A percentile compares a stretch with the other conserved stretches of the same genome.
Evolutionary conservation across 768 basidiomycete species (phyloP).

Genomic region (Tricholoma sp.): DNA sequence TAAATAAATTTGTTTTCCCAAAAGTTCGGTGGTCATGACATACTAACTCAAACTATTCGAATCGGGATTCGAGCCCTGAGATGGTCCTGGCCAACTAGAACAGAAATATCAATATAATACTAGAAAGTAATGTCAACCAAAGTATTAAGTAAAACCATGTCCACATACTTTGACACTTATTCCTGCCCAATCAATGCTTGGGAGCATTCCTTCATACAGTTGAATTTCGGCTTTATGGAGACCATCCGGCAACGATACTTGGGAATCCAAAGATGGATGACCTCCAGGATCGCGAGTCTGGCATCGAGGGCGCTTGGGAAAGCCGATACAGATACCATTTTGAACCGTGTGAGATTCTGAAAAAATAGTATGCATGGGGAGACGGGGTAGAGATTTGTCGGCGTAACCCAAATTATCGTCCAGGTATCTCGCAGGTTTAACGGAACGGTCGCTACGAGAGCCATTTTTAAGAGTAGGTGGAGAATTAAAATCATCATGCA

Average conservation of each 20-base stretch:
- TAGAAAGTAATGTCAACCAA: slow-evolving; percentile 22
- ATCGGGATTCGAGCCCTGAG: slow-evolving; percentile 59
- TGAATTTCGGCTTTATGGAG: slow-evolving; percentile 56
- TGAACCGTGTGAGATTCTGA: slow-evolving; percentile 42
- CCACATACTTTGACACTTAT: slow-evolving; percentile 58
- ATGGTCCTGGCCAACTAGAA: slow-evolving; percentile 59
- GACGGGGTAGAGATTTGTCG: slow-evolving; percentile 39
- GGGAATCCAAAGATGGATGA: slow-evolving; percentile 43
- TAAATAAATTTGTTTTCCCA: too few relatives aligned
- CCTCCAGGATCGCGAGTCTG: slow-evolving; percentile 29
- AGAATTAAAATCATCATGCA: slow-evolving; percentile 40
- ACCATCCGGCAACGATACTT: slow-evolving; percentile 58
- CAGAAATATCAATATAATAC: slow-evolving; percentile 73
- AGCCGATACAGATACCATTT: slow-evolving; percentile 56
- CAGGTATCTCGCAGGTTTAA: slow-evolving; percentile 18
- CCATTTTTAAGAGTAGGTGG: slow-evolving; percentile 30
- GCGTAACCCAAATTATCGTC: slow-evolving; percentile 21
- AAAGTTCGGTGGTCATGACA: too few relatives aligned
- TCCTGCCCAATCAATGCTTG: slow-evolving; percentile 62
- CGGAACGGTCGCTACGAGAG: slow-evolving; percentile 22
- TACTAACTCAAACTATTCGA: slow-evolving; percentile 38
- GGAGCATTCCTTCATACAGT: slow-evolving; percentile 54
- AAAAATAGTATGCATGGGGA: slow-evolving; percentile 34
- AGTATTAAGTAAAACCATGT: slow-evolving; percentile 4
- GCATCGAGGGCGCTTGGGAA: slow-evolving; percentile 61